Evolutionary conservation across 257 asterid genomes (phyloP).

Genomic region (Petunia axillaris): DNA sequence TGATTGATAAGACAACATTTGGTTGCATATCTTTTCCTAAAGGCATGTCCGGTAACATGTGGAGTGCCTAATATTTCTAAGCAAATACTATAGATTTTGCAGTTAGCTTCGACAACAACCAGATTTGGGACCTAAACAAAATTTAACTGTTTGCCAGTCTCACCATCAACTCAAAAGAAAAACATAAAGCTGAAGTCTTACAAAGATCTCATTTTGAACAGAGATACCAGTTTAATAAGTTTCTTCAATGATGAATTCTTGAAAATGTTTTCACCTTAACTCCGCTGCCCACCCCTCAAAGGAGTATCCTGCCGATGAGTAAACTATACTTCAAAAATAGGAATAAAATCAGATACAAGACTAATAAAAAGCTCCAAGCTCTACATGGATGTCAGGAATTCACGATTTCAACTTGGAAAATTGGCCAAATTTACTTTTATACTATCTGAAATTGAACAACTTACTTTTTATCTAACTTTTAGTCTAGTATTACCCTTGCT

Average conservation of each 20-base stretch:
- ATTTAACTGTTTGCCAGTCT: not conserved
- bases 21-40: not conserved
- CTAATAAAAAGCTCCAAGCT: no score
- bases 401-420: no score
- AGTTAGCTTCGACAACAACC: not conserved
- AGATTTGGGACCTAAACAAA: not conserved
- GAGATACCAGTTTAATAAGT: not conserved
- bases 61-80: not conserved
- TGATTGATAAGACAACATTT: slow-evolving; percentile 30
- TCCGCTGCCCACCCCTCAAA: no score
- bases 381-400: no score
- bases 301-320: no score
- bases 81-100: no score
- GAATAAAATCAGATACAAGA: no score
- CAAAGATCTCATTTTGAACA: not conserved
- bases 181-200: not conserved
- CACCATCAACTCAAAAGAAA: not conserved
- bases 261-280: not conserved
- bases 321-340: no score
- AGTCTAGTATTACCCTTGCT: no score
- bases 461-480: no score
- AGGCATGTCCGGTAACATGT: not conserved
- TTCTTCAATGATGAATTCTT: not conserved
- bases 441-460: no score
- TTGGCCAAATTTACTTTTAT: no score